Conservation (phyloP, 129 eudicot species). For the Helianthus annuus region HanXRQr2.0-SUNRISE NC_035435.2:7568260-7568759, state of each 20-base stretch:
- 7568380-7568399: no score
- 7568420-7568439: background rate
- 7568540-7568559: background rate
- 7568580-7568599: background rate
- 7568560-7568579: background rate
- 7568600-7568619: background rate
- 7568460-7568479: constrained; percentile 4
- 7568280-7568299: no score
- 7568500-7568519: constrained; percentile 37
- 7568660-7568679: background rate
- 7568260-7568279: no score
- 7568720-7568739: background rate
- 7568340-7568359: no score
- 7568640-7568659: background rate
- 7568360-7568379: no score
- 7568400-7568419: no score
- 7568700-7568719: background rate
- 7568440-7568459: constrained; percentile 29
- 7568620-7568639: no score
- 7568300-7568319: no score
- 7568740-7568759: background rate
- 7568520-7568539: background rate
- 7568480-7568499: constrained; percentile 33
- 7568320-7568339: no score
- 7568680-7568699: background rate